phyloP scores from a whole-genome alignment of 495 filamentous ascomycete species.

The Penicillium diatomitis region DNA sequence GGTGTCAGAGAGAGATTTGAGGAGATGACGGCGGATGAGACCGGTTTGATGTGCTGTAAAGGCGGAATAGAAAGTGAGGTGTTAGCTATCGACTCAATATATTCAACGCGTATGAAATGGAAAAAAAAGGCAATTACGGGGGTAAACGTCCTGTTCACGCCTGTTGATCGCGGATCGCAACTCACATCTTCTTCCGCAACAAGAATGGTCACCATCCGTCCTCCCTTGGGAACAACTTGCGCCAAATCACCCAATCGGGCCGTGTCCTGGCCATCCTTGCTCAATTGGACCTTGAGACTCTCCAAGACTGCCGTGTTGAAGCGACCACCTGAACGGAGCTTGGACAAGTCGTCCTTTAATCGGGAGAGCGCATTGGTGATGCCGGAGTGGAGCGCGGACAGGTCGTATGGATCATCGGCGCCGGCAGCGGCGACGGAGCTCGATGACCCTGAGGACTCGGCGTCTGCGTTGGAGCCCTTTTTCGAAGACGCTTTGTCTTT shows the following conservation, averaged over 20 bases:
- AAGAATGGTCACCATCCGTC: conserved; percentile 56
- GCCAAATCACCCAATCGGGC: conserved; percentile 59
- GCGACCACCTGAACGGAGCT: conserved; percentile 55
- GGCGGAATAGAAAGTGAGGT: conserved; percentile 4
- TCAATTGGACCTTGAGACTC: conserved; percentile 49
- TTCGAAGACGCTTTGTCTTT: conserved; percentile 24
- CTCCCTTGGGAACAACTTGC: conserved; percentile 63
- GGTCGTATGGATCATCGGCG: conserved; percentile 55
- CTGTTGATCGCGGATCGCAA: background rate
- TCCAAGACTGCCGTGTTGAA: conserved; percentile 63
- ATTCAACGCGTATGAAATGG: too few species aligned
- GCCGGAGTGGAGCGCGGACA: conserved; percentile 51
- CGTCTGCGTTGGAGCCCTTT: conserved; percentile 8
- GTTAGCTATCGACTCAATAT: background rate
- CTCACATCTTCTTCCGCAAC: conserved; percentile 54
- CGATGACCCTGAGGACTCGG: background rate
- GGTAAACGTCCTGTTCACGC: background rate
- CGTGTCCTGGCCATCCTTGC: conserved; percentile 43
- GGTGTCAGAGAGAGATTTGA: conserved; percentile 65
- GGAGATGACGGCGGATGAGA: conserved; percentile 58
- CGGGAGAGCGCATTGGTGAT: conserved; percentile 48
- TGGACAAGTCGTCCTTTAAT: conserved; percentile 54
- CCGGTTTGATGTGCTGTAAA: conserved; percentile 56
- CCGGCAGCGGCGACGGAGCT: conserved; percentile 7
- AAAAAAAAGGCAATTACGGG: background rate